These are phyloP conservation scores for Spathaspora arborariae DNA, from an alignment of 805 yeast genomes.

Conservation along the genomic window DNA sequence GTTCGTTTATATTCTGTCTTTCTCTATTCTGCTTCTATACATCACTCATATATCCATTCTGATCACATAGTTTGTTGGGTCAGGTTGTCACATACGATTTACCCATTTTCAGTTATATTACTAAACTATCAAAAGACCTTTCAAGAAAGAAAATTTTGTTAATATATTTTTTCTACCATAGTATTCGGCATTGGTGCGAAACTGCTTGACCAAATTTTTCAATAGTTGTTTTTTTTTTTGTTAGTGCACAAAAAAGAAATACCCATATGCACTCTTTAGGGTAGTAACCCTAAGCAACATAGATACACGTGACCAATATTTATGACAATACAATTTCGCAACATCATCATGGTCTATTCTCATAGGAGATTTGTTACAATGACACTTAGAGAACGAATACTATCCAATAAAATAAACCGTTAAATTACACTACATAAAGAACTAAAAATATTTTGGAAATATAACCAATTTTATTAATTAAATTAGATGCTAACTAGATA, in stretches of 20 bases:
- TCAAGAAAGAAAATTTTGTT: constrained; percentile 4
- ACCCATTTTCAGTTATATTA: constrained; percentile 28
- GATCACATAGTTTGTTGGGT: neutral
- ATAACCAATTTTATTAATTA: constrained; percentile 3
- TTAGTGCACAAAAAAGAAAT: neutral
- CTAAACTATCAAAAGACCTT: constrained; percentile 7
- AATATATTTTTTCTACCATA: constrained; percentile 1
- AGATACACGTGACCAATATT: constrained; percentile 2
- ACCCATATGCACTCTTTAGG: constrained; percentile 4
- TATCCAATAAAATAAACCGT: constrained; percentile 2
- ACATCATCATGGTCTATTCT: neutral
- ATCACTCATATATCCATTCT: neutral
- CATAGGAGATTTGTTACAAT: neutral
- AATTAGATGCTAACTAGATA: neutral
- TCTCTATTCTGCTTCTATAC: neutral
- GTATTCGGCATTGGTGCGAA: neutral
- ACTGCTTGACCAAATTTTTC: constrained; percentile 3
- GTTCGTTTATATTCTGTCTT: neutral
- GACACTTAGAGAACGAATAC: constrained; percentile 3
- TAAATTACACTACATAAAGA: constrained; percentile 1
- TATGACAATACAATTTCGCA: neutral
- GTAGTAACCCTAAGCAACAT: neutral
- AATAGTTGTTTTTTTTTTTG: neutral
- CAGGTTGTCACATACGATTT: constrained; percentile 28
- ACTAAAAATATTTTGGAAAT: constrained; percentile 3